phyloP scores from a whole-genome alignment of 2,329 filamentous ascomycete genomes.

The Diaporthe sp. region DNA sequence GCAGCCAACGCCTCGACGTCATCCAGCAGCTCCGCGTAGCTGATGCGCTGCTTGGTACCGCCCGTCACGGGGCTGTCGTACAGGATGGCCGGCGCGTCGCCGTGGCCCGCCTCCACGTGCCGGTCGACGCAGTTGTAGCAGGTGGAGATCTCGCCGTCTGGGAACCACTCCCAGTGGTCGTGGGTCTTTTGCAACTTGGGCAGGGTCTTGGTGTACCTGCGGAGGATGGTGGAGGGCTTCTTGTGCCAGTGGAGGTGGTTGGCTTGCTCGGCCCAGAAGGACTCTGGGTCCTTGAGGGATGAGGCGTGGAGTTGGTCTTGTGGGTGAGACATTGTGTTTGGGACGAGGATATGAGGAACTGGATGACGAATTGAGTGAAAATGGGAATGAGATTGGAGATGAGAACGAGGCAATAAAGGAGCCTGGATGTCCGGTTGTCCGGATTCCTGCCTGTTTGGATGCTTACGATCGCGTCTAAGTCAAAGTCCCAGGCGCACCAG shows the following conservation, averaged over 20 bases:
- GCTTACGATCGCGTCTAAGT: background rate
- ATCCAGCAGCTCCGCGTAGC: constrained; percentile 78
- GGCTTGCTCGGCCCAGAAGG: constrained; percentile 82
- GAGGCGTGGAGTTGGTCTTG: constrained; percentile 62
- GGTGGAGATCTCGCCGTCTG: constrained; percentile 87
- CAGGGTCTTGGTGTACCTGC: constrained; percentile 70
- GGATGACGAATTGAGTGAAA: background rate
- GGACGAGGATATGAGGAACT: background rate
- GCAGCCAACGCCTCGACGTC: constrained; percentile 87
- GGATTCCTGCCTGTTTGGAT: too few relatives aligned
- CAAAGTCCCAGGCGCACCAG: background rate
- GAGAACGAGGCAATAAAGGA: background rate
- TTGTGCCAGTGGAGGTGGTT: constrained; percentile 84
- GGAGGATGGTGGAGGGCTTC: constrained; percentile 72
- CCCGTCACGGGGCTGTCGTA: constrained; percentile 90
- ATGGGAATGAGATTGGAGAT: background rate
- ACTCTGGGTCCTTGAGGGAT: constrained; percentile 75
- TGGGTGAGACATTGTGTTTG: constrained; percentile 46
- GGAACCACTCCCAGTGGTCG: constrained; percentile 90
- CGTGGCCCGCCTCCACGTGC: constrained; percentile 84
- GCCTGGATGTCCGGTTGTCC: background rate
- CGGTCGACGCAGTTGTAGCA: constrained; percentile 93
- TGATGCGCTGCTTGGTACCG: constrained; percentile 75
- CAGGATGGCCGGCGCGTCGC: constrained; percentile 78
- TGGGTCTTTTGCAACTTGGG: constrained; percentile 68